phyloP scores from a whole-genome alignment of 2,329 filamentous ascomycete species.

The Colletotrichum musae region DNA sequence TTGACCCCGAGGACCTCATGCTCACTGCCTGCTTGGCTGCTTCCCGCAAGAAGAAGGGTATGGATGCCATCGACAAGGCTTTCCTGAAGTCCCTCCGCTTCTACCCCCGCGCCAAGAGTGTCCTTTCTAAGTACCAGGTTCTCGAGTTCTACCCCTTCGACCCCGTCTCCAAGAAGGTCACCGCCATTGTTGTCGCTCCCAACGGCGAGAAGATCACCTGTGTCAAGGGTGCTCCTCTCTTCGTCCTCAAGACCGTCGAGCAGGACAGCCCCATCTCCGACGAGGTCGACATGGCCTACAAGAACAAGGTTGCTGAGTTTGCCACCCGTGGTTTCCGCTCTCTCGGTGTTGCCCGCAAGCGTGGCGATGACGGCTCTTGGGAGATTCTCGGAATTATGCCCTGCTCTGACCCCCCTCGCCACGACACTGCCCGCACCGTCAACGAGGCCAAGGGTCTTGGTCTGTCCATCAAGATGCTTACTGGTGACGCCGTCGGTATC shows the following conservation, averaged over 20 bases:
- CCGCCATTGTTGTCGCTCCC: slow-evolving; percentile 85
- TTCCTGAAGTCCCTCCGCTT: slow-evolving; percentile 88
- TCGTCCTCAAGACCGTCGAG: slow-evolving; percentile 89
- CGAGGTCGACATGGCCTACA: slow-evolving; percentile 85
- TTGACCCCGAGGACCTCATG: slow-evolving; percentile 91
- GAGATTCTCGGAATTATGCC: slow-evolving; percentile 97
- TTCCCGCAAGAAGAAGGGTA: slow-evolving; percentile 95
- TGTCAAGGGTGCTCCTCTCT: slow-evolving; percentile 91
- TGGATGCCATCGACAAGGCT: slow-evolving; percentile 94
- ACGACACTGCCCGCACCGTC: slow-evolving; percentile 92
- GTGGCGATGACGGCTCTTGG: slow-evolving; percentile 80
- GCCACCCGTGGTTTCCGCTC: slow-evolving; percentile 95
- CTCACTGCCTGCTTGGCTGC: slow-evolving; percentile 91
- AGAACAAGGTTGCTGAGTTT: slow-evolving; percentile 88
- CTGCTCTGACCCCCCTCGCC: slow-evolving; percentile 90
- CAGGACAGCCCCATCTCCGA: slow-evolving; percentile 86
- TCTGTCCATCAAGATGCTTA: slow-evolving; percentile 96
- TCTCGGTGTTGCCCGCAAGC: slow-evolving; percentile 92
- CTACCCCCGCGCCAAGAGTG: slow-evolving; percentile 86
- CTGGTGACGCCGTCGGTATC: slow-evolving; percentile 94
- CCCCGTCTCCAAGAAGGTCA: slow-evolving; percentile 94
- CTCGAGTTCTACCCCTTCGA: slow-evolving; percentile 91
- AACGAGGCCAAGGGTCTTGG: slow-evolving; percentile 90
- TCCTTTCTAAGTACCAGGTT: slow-evolving; percentile 87
- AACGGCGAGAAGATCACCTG: slow-evolving; percentile 88